Percentiles rank a stretch among this genome's conserved stretches.
These are phyloP conservation scores for Sarcomyxa edulis DNA, from an alignment of 768 basidiomycete genomes.

Conservation along the genomic window DNA sequence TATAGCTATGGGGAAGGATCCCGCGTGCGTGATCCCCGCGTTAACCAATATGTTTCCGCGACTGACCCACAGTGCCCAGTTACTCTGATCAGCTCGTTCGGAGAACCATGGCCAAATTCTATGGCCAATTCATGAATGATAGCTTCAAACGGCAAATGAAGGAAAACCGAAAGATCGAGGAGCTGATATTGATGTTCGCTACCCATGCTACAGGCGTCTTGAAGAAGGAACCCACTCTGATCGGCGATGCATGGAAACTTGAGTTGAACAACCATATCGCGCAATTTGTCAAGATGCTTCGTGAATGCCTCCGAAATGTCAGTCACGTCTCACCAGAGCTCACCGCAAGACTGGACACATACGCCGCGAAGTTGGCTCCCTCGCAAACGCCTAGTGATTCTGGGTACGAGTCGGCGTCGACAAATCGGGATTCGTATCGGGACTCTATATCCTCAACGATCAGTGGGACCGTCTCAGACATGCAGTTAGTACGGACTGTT, in stretches of 20 bases:
- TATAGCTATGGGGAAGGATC: constrained; percentile 91
- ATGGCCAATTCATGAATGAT: constrained; percentile 82
- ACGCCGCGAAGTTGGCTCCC: constrained; percentile 75
- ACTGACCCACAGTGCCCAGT: constrained; percentile 32
- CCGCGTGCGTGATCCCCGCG: constrained; percentile 54
- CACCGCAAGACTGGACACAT: constrained; percentile 74
- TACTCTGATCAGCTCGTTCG: constrained; percentile 89
- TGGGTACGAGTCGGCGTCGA: constrained; percentile 60
- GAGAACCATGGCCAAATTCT: constrained; percentile 89
- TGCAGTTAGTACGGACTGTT: constrained; percentile 70
- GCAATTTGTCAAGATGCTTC: constrained; percentile 79
- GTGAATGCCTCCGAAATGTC: constrained; percentile 69
- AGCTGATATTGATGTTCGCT: constrained; percentile 94
- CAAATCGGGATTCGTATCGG: constrained; percentile 49
- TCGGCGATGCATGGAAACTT: constrained; percentile 86
- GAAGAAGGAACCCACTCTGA: constrained; percentile 82
- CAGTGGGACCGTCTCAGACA: constrained; percentile 57
- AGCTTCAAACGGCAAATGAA: constrained; percentile 87
- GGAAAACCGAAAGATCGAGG: constrained; percentile 96
- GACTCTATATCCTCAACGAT: constrained; percentile 41
- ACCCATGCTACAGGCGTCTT: constrained; percentile 84
- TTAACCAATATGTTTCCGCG: constrained; percentile 1
- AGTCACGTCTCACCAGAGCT: constrained; percentile 84
- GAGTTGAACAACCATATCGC: constrained; percentile 92
- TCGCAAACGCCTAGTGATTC: constrained; percentile 55